phyloP scores from a whole-genome alignment of 352 stramenopile genomes.

The Globisporangium polare region DNA sequence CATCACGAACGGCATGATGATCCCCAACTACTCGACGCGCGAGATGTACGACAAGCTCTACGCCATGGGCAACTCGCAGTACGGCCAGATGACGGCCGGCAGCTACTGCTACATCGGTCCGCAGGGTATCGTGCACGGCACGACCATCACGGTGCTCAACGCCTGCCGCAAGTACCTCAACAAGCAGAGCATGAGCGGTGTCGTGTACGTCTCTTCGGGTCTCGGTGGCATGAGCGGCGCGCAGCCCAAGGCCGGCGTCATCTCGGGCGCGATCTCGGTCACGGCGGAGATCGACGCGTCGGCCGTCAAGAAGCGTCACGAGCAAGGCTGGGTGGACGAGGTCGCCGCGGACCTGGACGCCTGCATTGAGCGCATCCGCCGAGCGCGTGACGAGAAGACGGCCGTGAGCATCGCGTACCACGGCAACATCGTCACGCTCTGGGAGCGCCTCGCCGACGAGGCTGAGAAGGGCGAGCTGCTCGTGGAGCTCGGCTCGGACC shows the following conservation, averaged over 20 bases:
- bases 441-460: slow-evolving; percentile 77
- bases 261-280: slow-evolving; percentile 82
- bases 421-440: slow-evolving; percentile 86
- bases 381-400: slow-evolving; percentile 53
- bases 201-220: slow-evolving; percentile 85
- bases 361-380: slow-evolving; percentile 57
- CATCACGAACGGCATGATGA: slow-evolving; percentile 89
- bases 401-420: slow-evolving; percentile 80
- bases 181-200: slow-evolving; percentile 60
- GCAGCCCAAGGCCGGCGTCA: slow-evolving; percentile 82
- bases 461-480: slow-evolving; percentile 73
- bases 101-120: slow-evolving; percentile 91
- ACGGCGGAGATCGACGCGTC: slow-evolving; percentile 48
- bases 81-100: slow-evolving; percentile 89
- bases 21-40: slow-evolving; percentile 86
- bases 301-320: too few species aligned
- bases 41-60: slow-evolving; percentile 89
- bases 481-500: slow-evolving; percentile 22
- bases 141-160: slow-evolving; percentile 89
- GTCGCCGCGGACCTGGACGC: slow-evolving; percentile 64
- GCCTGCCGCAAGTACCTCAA: slow-evolving; percentile 85
- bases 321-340: slow-evolving; percentile 22
- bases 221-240: slow-evolving; percentile 86
- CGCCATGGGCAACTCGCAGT: slow-evolving; percentile 82
- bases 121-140: slow-evolving; percentile 89